Percentiles rank a stretch among this genome's conserved stretches.
These are phyloP conservation scores for Aspergillus sergii DNA, from an alignment of 2,329 filamentous ascomycete genomes.

Conservation along the genomic window DNA sequence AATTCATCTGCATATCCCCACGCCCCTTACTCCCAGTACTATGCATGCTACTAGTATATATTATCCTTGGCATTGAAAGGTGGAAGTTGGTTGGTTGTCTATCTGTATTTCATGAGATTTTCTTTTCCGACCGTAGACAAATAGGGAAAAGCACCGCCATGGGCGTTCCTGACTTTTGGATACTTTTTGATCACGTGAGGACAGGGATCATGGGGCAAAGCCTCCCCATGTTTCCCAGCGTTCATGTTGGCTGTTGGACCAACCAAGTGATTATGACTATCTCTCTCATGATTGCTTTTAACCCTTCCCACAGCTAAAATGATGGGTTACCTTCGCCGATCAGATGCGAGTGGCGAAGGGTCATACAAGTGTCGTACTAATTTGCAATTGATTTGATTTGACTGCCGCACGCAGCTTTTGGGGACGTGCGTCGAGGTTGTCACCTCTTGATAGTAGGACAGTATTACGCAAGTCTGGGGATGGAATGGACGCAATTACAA, in stretches of 20 bases:
- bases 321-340: background rate
- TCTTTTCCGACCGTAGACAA: background rate
- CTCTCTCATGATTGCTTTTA: background rate
- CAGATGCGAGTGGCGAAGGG: background rate
- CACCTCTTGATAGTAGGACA: background rate
- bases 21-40: too few relatives aligned
- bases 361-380: background rate
- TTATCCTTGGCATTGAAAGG: background rate
- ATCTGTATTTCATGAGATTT: background rate
- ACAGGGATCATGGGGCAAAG: background rate
- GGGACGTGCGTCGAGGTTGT: background rate
- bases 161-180: slow-evolving; percentile 13
- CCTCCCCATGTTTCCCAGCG: background rate
- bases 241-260: background rate
- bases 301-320: background rate
- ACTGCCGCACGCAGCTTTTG: background rate
- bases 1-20: background rate
- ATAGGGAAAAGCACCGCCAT: background rate
- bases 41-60: background rate
- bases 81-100: background rate
- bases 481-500: slow-evolving; percentile 8
- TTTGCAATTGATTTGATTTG: background rate
- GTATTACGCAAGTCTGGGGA: slow-evolving; percentile 5
- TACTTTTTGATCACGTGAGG: slow-evolving; percentile 20
- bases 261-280: background rate